Percentiles rank a stretch among this genome's conserved stretches.
Evolutionary conservation across 345 rosid species (phyloP).

Genomic region (Garcia nutans): DNA sequence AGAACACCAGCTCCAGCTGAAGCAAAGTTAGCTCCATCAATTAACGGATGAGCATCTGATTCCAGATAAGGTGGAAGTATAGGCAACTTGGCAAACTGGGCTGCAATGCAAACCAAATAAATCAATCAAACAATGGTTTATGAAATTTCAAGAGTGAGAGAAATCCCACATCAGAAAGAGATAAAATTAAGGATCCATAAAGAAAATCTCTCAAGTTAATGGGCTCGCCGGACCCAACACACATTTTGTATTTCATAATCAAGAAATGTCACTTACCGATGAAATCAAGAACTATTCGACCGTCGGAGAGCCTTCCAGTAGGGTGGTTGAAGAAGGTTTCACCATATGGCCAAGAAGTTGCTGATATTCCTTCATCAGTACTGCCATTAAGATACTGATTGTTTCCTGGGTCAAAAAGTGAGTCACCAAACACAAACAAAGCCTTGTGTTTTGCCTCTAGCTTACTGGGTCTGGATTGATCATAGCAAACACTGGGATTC

Average conservation of each 20-base stretch:
- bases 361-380: slow-evolving; percentile 16
- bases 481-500: slow-evolving; percentile 2
- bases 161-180: no score
- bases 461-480: neutral
- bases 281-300: slow-evolving; percentile 36
- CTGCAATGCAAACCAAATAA: slow-evolving; percentile 12
- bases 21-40: slow-evolving; percentile 30
- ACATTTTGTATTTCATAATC: no score
- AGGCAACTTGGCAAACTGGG: slow-evolving; percentile 21
- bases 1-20: slow-evolving; percentile 26
- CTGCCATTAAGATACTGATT: slow-evolving; percentile 15
- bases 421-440: slow-evolving; percentile 28
- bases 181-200: no score
- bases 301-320: slow-evolving; percentile 46
- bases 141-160: no score
- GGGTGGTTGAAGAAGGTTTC: slow-evolving; percentile 18
- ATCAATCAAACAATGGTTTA: neutral
- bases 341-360: slow-evolving; percentile 40
- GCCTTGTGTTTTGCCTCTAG: neutral
- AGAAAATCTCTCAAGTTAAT: no score
- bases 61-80: slow-evolving; percentile 17
- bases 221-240: no score
- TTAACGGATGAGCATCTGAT: slow-evolving; percentile 5
- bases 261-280: slow-evolving; percentile 24
- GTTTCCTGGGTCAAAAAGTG: slow-evolving; percentile 22